Evolutionary conservation across 345 rosid species (phyloP).

Genomic region (Moricandia moricandioides): DNA sequence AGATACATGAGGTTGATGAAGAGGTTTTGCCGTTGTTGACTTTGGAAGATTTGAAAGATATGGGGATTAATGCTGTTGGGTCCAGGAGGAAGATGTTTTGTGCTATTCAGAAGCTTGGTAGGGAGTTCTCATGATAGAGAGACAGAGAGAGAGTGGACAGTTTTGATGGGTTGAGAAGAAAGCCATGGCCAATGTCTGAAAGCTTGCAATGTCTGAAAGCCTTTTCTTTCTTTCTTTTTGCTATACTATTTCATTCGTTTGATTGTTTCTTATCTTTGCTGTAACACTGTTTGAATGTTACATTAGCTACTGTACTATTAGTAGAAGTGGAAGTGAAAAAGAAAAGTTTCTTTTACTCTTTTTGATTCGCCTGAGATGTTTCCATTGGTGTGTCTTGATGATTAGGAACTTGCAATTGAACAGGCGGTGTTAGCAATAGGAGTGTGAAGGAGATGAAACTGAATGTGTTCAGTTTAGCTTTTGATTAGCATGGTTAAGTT

Average conservation of each 20-base stretch:
- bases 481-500: not conserved
- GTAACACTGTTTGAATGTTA: slow-evolving; percentile 19
- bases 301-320: slow-evolving; percentile 22
- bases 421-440: too few species aligned
- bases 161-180: slow-evolving; percentile 21
- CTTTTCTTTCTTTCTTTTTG: slow-evolving; percentile 24
- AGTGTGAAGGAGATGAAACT: not conserved
- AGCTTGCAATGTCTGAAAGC: slow-evolving; percentile 45
- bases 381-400: not conserved
- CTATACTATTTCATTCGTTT: slow-evolving; percentile 1
- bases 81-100: slow-evolving; percentile 84
- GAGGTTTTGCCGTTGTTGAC: slow-evolving; percentile 83
- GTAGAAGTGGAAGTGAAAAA: slow-evolving; percentile 27
- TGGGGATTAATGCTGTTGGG: slow-evolving; percentile 86
- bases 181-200: slow-evolving; percentile 54
- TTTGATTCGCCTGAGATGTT: not conserved
- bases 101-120: slow-evolving; percentile 77
- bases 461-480: slow-evolving; percentile 1
- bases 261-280: slow-evolving; percentile 4
- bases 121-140: slow-evolving; percentile 60
- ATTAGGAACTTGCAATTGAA: not conserved
- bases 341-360: slow-evolving; percentile 1
- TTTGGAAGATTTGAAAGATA: slow-evolving; percentile 88
- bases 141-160: not conserved
- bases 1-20: slow-evolving; percentile 88